Evolutionary conservation across 768 basidiomycete genomes (phyloP).

Genomic region (Lentinula boryana): DNA sequence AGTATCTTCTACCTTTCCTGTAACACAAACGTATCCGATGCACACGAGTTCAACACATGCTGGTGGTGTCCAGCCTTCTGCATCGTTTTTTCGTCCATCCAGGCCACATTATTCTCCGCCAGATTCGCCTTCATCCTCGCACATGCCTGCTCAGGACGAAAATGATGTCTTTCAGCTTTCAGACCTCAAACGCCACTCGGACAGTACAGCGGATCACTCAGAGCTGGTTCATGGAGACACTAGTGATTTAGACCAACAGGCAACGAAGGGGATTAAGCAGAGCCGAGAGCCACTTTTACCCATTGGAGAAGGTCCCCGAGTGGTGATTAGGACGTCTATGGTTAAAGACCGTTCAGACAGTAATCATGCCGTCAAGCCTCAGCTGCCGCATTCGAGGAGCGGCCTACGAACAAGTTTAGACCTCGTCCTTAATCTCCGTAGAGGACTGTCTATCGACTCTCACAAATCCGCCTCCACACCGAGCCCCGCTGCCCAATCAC

Average conservation of each 20-base stretch:
- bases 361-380: background rate
- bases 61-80: constrained; percentile 70
- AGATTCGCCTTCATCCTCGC: constrained; percentile 27
- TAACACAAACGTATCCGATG: background rate
- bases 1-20: background rate
- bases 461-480: constrained; percentile 11
- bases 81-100: constrained; percentile 73
- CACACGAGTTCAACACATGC: constrained; percentile 50
- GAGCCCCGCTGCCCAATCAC: background rate
- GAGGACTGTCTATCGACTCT: constrained; percentile 25
- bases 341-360: background rate
- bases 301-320: constrained; percentile 28
- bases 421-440: constrained; percentile 46
- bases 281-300: constrained; percentile 75
- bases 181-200: constrained; percentile 29
- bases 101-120: constrained; percentile 46
- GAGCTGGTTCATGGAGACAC: constrained; percentile 15
- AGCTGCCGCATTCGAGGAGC: constrained; percentile 31
- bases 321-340: constrained; percentile 5
- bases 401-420: constrained; percentile 50
- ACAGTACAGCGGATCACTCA: constrained; percentile 36
- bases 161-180: constrained; percentile 33
- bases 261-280: constrained; percentile 42
- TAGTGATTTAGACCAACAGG: constrained; percentile 19
- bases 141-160: constrained; percentile 16